Evolutionary conservation across 2,329 filamentous ascomycete genomes (phyloP).

Genomic region (Pyrenophora seminiperda): DNA sequence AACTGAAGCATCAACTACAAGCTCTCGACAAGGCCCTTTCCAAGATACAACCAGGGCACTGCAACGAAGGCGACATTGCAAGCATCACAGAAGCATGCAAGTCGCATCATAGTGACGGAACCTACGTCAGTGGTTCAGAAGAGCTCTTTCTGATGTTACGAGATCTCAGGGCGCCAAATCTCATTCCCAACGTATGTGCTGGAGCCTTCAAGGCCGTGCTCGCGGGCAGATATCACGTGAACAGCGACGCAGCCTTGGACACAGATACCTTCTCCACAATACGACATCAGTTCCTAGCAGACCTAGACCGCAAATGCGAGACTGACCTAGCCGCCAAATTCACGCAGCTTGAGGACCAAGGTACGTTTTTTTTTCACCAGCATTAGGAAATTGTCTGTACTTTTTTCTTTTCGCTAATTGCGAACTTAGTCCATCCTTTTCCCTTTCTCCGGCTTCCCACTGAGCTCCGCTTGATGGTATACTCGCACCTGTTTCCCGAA

Average conservation of each 20-base stretch:
- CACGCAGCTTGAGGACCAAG: constrained; percentile 22
- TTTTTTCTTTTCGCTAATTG: constrained; percentile 15
- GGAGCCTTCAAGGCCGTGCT: constrained; percentile 26
- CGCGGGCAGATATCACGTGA: constrained; percentile 20
- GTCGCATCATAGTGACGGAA: constrained; percentile 11
- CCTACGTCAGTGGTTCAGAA: constrained; percentile 28
- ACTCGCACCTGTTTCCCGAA: constrained; percentile 25
- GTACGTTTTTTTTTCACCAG: constrained; percentile 12
- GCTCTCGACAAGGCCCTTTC: constrained; percentile 23
- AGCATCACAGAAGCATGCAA: constrained; percentile 5
- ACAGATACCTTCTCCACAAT: constrained; percentile 30
- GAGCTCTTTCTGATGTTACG: constrained; percentile 26
- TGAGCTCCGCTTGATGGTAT: constrained; percentile 31
- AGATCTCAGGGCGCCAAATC: constrained; percentile 20
- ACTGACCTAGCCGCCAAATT: too few relatives aligned
- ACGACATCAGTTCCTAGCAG: constrained; percentile 20
- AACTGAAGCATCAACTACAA: constrained; percentile 27
- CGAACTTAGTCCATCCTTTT: constrained; percentile 25
- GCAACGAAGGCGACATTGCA: constrained; percentile 3
- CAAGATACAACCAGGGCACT: constrained; percentile 3
- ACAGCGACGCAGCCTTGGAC: constrained; percentile 9
- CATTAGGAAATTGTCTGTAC: too few relatives aligned
- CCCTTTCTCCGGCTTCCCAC: constrained; percentile 30
- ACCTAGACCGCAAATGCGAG: constrained; percentile 14
- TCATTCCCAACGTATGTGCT: constrained; percentile 26